Percentiles rank a stretch among this genome's conserved stretches.
Conservation (phyloP, 1,139 yeast genomes). For the Suhomyces panamericanus region DNA sequence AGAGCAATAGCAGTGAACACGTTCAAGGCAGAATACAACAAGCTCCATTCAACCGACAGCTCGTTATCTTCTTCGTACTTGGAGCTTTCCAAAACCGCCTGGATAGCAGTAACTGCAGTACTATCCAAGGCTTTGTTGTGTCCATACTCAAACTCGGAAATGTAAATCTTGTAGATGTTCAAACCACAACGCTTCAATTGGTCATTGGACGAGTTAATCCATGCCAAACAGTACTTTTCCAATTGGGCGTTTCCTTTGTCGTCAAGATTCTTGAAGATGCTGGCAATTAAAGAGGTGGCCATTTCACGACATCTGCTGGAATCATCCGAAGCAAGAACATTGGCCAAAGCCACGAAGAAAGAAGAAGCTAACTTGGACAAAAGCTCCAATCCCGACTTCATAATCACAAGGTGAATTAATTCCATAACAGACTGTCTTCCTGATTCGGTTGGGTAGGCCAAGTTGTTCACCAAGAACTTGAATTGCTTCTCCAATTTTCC, state of each 20-base stretch:
- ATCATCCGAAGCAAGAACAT: conserved; percentile 77
- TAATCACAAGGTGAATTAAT: conserved; percentile 66
- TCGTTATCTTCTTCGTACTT: conserved; percentile 31
- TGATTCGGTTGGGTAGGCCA: conserved; percentile 79
- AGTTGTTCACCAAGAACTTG: conserved; percentile 76
- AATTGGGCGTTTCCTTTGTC: conserved; percentile 43
- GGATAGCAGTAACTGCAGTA: conserved; percentile 39
- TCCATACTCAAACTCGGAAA: conserved; percentile 51
- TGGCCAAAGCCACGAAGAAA: conserved; percentile 79
- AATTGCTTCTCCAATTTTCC: conserved; percentile 83
- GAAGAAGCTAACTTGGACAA: conserved; percentile 65
- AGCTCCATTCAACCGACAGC: conserved; percentile 63
- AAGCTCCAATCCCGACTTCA: conserved; percentile 64
- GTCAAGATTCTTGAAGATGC: conserved; percentile 55
- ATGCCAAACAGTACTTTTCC: conserved; percentile 60
- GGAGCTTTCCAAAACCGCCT: conserved; percentile 36
- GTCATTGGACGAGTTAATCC: conserved; percentile 61
- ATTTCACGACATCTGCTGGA: conserved; percentile 81
- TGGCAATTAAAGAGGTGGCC: conserved; percentile 65
- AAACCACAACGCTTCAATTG: conserved; percentile 75
- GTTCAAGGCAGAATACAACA: conserved; percentile 64
- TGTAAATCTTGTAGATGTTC: conserved; percentile 65
- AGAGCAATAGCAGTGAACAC: conserved; percentile 49
- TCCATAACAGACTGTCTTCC: conserved; percentile 95
- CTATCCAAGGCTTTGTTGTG: conserved; percentile 39